phyloP scores from a whole-genome alignment of 306 rosid genomes.

The Prunus fruticosa region DNA sequence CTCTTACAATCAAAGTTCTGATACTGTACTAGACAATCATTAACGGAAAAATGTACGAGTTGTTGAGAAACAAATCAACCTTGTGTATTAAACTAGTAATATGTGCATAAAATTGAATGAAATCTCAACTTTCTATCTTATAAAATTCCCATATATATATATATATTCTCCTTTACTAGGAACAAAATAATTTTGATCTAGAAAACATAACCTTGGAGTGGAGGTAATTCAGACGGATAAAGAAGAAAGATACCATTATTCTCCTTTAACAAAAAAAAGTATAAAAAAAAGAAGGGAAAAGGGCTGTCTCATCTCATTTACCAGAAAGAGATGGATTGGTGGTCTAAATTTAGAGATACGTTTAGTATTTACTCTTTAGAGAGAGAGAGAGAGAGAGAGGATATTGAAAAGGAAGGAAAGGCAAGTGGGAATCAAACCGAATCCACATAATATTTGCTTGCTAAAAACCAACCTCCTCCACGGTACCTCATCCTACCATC shows the following conservation, averaged over 20 bases:
- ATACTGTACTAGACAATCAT: too few relatives aligned
- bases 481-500: too few relatives aligned
- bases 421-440: conserved; percentile 4
- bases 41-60: too few relatives aligned
- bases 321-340: neutral
- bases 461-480: neutral
- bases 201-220: neutral
- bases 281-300: neutral
- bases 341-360: neutral
- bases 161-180: neutral
- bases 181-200: neutral
- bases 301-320: neutral
- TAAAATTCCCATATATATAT: neutral
- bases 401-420: neutral
- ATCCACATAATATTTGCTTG: neutral
- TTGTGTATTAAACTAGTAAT: neutral
- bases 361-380: neutral
- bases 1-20: too few relatives aligned
- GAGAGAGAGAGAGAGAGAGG: neutral
- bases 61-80: too few relatives aligned
- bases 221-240: too few relatives aligned
- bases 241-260: neutral
- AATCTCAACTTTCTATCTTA: too few relatives aligned
- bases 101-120: neutral
- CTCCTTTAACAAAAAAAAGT: neutral